Conservation (phyloP, 2,329 filamentous ascomycete genomes). For the Xylariaceae sp. region DNA sequence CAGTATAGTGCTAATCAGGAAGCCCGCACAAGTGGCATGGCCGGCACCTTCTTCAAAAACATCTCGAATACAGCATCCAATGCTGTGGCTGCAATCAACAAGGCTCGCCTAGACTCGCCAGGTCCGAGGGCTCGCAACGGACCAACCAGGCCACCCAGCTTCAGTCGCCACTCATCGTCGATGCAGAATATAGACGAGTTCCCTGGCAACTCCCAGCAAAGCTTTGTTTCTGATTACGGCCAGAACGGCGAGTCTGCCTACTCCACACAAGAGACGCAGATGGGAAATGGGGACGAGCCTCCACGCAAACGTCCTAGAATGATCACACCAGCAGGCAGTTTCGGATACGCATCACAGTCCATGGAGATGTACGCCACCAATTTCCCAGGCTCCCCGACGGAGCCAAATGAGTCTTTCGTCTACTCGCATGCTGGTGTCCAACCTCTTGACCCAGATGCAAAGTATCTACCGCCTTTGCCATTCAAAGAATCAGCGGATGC, state of each 20-base stretch:
- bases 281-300: constrained; percentile 64
- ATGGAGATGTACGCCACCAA: constrained; percentile 45
- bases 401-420: constrained; percentile 75
- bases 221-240: constrained; percentile 70
- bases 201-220: constrained; percentile 78
- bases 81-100: constrained; percentile 93
- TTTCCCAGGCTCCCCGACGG: constrained; percentile 70
- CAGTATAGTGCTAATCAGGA: constrained; percentile 78
- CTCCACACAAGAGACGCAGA: constrained; percentile 52
- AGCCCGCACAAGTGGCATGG: constrained; percentile 59
- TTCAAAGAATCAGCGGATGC: constrained; percentile 59
- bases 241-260: constrained; percentile 70
- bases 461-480: constrained; percentile 62
- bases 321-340: constrained; percentile 54
- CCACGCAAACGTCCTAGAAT: constrained; percentile 73
- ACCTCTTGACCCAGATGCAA: constrained; percentile 48
- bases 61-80: constrained; percentile 91
- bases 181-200: constrained; percentile 67
- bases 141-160: constrained; percentile 63
- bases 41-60: constrained; percentile 94
- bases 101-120: constrained; percentile 88
- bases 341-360: constrained; percentile 47
- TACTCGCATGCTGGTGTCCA: constrained; percentile 53
- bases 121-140: constrained; percentile 63
- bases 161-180: constrained; percentile 63